phyloP scores from a whole-genome alignment of 192 early-diverging fungal species.

The Gorgonomyces haynaldii region DNA sequence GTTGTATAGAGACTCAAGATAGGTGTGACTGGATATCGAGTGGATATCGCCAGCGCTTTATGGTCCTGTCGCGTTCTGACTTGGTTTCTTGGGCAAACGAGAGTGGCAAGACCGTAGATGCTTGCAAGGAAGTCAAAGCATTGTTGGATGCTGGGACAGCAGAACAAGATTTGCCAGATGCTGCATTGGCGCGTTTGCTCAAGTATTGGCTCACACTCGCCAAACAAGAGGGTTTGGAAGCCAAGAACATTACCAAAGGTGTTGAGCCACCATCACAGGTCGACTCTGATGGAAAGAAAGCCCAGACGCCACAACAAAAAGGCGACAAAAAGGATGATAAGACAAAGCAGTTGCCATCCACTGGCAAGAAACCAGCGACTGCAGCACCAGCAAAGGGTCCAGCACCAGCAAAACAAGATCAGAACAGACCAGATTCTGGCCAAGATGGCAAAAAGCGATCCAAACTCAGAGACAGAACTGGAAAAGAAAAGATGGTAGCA shows the following conservation, averaged over 20 bases:
- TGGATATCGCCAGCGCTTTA: constrained; percentile 26
- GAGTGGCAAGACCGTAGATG: constrained; percentile 27
- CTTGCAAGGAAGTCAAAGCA: constrained; percentile 34
- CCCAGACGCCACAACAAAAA: constrained; percentile 1
- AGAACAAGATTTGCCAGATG: constrained; percentile 23
- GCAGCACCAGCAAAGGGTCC: constrained; percentile 21
- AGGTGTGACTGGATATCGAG: constrained; percentile 20
- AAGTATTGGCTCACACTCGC: constrained; percentile 26
- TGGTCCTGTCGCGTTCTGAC: constrained; percentile 19
- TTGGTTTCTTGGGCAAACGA: constrained; percentile 37
- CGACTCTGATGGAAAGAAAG: constrained; percentile 7
- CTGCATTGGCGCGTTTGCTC: constrained; percentile 24
- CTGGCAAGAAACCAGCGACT: constrained; percentile 14
- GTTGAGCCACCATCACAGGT: neutral
- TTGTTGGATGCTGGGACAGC: constrained; percentile 22
- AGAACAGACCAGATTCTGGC: neutral
- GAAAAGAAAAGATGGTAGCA: constrained; percentile 21
- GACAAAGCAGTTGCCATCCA: constrained; percentile 10
- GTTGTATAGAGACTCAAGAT: constrained; percentile 6
- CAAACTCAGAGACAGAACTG: constrained; percentile 30
- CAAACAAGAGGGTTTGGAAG: constrained; percentile 40
- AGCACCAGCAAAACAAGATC: constrained; percentile 9
- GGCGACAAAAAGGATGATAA: constrained; percentile 21
- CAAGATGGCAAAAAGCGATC: constrained; percentile 3
- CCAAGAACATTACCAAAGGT: constrained; percentile 18